A percentile compares a stretch with the other conserved stretches of the same genome.
phyloP scores from a whole-genome alignment of 177 flowering plant species.

The Vitis hybrid region DNA sequence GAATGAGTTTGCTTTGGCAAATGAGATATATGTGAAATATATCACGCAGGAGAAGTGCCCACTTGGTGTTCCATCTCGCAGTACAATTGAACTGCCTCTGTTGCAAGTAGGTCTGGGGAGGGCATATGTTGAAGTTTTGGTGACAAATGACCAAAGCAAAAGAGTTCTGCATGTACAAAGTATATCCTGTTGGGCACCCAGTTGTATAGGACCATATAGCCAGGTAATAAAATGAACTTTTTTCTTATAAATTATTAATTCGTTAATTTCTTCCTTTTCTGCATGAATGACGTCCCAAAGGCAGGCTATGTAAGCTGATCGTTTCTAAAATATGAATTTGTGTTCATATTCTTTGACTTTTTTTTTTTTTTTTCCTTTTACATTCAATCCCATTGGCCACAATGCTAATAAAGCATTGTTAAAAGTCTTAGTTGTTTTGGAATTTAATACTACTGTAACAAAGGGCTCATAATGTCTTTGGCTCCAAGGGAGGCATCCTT shows the following conservation, averaged over 20 bases:
- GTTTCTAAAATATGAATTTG: too few relatives aligned
- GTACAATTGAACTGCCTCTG: slow-evolving; percentile 87
- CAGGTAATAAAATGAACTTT: slow-evolving; percentile 51
- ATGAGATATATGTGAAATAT: slow-evolving; percentile 79
- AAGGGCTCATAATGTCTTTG: too few relatives aligned
- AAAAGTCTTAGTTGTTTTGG: too few relatives aligned
- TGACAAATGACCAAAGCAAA: slow-evolving; percentile 64
- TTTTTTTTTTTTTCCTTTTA: too few relatives aligned
- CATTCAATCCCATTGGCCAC: too few relatives aligned
- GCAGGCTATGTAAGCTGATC: too few relatives aligned
- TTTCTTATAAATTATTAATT: not conserved
- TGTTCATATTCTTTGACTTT: too few relatives aligned
- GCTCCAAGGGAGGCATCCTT: too few relatives aligned
- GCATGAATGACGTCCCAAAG: not conserved
- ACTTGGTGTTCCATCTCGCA: slow-evolving; percentile 95
- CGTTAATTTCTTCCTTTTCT: not conserved
- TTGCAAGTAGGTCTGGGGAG: slow-evolving; percentile 57
- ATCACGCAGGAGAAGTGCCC: slow-evolving; percentile 86
- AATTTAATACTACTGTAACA: too few relatives aligned
- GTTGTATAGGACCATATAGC: slow-evolving; percentile 99
- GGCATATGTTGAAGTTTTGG: slow-evolving; percentile 81
- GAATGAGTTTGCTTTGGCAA: slow-evolving; percentile 78
- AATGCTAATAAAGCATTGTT: too few relatives aligned
- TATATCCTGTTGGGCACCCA: slow-evolving; percentile 97
- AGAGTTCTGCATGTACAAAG: slow-evolving; percentile 94